Base-by-base conservation (phyloP, 371 early-diverging fungal species). In the Saksenaea vasiformis region DNA sequence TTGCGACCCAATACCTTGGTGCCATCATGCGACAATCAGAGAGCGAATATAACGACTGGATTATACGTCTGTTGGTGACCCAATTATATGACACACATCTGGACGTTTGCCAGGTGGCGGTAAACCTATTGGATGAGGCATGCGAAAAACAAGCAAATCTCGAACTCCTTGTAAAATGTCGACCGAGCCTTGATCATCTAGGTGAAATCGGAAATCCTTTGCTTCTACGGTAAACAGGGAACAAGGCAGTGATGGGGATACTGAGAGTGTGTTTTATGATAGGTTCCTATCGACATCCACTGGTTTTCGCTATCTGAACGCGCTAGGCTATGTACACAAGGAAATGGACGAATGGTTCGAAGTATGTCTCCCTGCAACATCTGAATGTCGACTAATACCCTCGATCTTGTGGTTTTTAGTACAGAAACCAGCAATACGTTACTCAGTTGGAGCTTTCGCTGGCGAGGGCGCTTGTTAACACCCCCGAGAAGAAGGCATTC, bases 331-430 rank as follows among this genome's bases (percentile, higher is more conserved):
- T 71, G 85, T 93, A 8, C 88, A 91, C 54, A 78, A 76, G 34
- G 92, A 95, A 72, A 88, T 94, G 86, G 87, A 89, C 47, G 83
- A 87, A 19, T 95, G 95, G 95, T 87, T 88, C 62, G 87, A 89
- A 82, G 95, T 92, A 76, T 44, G 70, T 22, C 38, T 3, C 31
- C 14, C 36, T 27, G n/a, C 14, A 10, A 19, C 47, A 28, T n/a
- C 1, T 57, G 13, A 22, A 8, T 34, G 3, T 13, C 13, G 1
- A 44, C 28, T 61, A 24, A 56, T n/a, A n/a, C 38, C 31, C 39
- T 22, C 9, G 8, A 3, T 61, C 24, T 36, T 54, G 31, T 43
- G 35, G 35, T 54, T 15, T n/a, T 17, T 73, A 94, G 93, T 72
- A 80, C 65, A 89, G 91, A 22, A 92, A 92, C 63, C 82, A 83